Evolutionary conservation across 2,329 filamentous ascomycete species (phyloP), one percentile per base, ranked within the genome.

Genomic region (Cercospora janseana): DNA sequence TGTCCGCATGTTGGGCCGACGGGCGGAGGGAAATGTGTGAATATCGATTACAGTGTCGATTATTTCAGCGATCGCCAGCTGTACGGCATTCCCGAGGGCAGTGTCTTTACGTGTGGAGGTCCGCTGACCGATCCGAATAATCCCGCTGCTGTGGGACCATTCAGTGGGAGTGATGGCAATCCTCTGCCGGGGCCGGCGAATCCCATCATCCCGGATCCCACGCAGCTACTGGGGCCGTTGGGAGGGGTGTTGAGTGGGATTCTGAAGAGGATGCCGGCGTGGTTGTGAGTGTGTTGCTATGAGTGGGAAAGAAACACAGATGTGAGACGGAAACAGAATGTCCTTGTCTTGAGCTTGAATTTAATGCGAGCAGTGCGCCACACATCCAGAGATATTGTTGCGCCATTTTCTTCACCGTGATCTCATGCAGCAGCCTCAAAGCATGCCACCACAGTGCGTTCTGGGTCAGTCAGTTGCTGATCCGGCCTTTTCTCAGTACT

Each of bases 1-100:
- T 66, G 64, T 52, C 54, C 63, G 10, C 63, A 65, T 28, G 63
- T 65, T 5, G 63, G 64, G n/a, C 62, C 64, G 1, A 57, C 51
- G 3, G 64, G 64, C 12, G 54, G 57, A 1, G 57, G 55, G 1
- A 66, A 66, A 47, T 66, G 64, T 24, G 48, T 59, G 9, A 46
- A 62, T 15, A 58, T 57, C n/a, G 47, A 60, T 12, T 65, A 64
- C 42, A 54, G 56, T 3, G 37, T 49, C 6, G 56, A 60, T n/a
- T 66, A 65, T 24, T 65, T 63, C 32, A 56, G 60, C 15, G 61
- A 64, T 16, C 40, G 32, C 3, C 26, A 35, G 10, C 34, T 64
- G n/a, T 64, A 61, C 20, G 35, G 47, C 7, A 28, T 46, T 20
- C 49, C 51, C 2, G 40, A 49, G 20, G 54, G 57, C 4, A 47